Base-by-base conservation (phyloP, 2,329 filamentous ascomycete genomes). In the Chaetomiaceae sp. region DNA sequence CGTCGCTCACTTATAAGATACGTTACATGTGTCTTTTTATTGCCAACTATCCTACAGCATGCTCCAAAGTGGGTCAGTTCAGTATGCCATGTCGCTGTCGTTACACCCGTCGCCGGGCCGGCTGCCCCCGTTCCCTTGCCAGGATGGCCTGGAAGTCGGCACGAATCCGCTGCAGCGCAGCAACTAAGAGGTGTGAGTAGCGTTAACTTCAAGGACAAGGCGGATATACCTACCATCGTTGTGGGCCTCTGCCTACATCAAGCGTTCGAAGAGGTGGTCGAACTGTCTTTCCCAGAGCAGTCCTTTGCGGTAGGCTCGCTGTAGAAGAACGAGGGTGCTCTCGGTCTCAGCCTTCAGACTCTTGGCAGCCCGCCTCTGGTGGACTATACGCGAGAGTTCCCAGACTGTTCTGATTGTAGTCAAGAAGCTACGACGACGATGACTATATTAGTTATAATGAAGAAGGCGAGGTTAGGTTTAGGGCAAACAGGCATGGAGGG, bases 381-480 rank as follows among this genome's bases (percentile, higher is more conserved):
- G 38, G 44, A 47, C 37, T 34, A 41, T 47, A 14, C 32, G 43
- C 37, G 32, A 45, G 42, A 45, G 42, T 27, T 45, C 35, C 42
- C 33, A 45, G 5, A 19, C 18, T 35, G 35, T 38, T 27, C 18
- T 41, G 36, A 47, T 41, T 9, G 38, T 41, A 29, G 44, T 41
- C 24, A 47, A 47, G 27, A 46, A 36, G 30, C 37, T 46, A 37
- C 43, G 30, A 46, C 18, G 35, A 45, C 29, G 26, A 45, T 45
- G 14, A 45, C 18, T 9, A 29, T 26, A 39, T 41, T 10, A 41
- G 22, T 4, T 26, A 47, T 47, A 24, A 41, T 47, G 32, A 47
- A 47, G 32, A 32, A 24, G 38, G 38, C 10, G 17, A 8, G 37
- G 35, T 45, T 45, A 26, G 34, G 42, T 22, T 33, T 38, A 14